These are phyloP conservation scores for Dimocarpus longan DNA, from an alignment of 345 rosid species.

Conservation along the genomic window DNA sequence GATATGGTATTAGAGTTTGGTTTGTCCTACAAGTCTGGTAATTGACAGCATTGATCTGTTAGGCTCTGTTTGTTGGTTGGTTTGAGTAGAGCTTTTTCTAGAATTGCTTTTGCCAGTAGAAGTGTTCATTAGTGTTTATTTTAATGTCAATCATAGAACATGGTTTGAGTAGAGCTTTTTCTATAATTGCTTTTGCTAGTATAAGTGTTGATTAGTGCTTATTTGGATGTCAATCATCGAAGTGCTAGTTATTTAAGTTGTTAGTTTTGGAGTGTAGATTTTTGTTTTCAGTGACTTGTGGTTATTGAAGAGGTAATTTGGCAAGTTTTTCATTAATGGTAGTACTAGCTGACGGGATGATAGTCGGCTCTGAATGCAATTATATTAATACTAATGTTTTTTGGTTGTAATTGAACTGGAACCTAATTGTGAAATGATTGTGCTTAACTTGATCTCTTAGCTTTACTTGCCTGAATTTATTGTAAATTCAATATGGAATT, in stretches of 20 bases:
- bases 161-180: background rate
- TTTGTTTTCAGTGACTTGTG: background rate
- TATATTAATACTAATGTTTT: background rate
- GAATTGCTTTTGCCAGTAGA: background rate
- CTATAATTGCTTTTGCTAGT: background rate
- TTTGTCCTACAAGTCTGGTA: too few relatives aligned
- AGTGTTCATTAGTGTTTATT: background rate
- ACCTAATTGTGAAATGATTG: background rate
- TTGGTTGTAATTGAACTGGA: background rate
- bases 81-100: background rate
- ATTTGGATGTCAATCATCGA: background rate
- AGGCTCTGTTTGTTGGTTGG: background rate
- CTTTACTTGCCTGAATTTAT: background rate
- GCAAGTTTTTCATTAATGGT: background rate
- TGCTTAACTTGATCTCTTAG: background rate
- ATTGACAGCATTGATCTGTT: too few relatives aligned
- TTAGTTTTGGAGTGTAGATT: background rate
- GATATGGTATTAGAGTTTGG: background rate
- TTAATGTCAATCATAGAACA: background rate
- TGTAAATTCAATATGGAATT: constrained; percentile 6
- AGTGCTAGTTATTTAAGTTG: background rate
- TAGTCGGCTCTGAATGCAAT: background rate
- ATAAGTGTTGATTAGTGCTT: background rate
- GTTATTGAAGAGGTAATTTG: background rate
- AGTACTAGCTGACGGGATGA: background rate